A percentile compares a stretch with the other conserved stretches of the same genome.
These are phyloP conservation scores for Serendipita sp. DNA, from an alignment of 768 basidiomycete species.

Conservation along the genomic window DNA sequence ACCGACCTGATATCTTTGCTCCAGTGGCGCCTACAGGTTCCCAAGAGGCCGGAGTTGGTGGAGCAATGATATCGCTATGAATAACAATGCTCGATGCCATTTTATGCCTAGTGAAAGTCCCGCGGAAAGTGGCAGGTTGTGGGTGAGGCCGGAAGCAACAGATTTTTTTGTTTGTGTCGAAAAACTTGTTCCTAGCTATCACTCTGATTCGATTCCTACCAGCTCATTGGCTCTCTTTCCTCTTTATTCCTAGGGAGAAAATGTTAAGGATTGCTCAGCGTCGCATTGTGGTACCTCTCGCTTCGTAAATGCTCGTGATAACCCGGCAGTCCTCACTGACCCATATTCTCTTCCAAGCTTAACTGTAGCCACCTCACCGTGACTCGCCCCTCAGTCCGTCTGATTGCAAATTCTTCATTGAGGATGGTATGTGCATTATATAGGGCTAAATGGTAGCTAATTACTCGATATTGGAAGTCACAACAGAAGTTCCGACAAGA, in stretches of 20 bases:
- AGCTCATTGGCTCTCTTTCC: not conserved
- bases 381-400: not conserved
- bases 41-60: constrained; percentile 31
- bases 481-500: constrained; percentile 49
- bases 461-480: not conserved
- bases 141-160: not conserved
- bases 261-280: not conserved
- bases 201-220: too few species aligned
- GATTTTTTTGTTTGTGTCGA: not conserved
- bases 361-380: not conserved
- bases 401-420: not conserved
- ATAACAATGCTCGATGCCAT: not conserved
- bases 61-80: constrained; percentile 20
- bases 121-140: not conserved
- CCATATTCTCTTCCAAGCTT: not conserved
- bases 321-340: not conserved
- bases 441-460: not conserved
- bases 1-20: constrained; percentile 21
- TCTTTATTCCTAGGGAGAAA: not conserved
- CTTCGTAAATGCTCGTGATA: not conserved
- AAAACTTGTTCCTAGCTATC: too few species aligned
- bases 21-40: constrained; percentile 24
- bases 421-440: not conserved
- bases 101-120: not conserved
- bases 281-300: not conserved